phyloP scores from a whole-genome alignment of 768 basidiomycete species.

The Hydnomerulius pinastri region DNA sequence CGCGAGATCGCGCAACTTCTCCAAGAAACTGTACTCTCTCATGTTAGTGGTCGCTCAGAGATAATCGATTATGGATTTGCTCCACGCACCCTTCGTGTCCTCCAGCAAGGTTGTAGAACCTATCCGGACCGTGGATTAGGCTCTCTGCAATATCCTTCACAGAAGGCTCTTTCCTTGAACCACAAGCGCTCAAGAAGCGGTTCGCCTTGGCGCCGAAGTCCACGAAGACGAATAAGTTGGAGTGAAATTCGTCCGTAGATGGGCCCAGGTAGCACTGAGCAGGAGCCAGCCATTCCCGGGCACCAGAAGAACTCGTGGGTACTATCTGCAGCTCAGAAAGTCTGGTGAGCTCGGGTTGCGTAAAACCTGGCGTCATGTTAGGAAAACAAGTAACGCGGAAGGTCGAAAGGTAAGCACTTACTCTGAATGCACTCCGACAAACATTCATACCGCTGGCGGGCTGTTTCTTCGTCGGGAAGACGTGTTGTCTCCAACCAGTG shows the following conservation, averaged over 20 bases:
- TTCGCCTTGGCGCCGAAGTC: constrained; percentile 82
- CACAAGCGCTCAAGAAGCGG: constrained; percentile 77
- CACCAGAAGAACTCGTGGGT: constrained; percentile 42
- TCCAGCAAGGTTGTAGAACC: constrained; percentile 69
- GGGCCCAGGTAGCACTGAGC: constrained; percentile 65
- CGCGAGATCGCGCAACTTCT: constrained; percentile 79
- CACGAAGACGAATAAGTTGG: constrained; percentile 79
- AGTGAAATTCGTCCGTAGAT: constrained; percentile 55
- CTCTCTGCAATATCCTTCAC: constrained; percentile 74
- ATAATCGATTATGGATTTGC: background rate
- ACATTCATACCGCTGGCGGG: constrained; percentile 60
- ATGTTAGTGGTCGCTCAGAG: background rate
- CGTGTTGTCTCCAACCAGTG: constrained; percentile 54
- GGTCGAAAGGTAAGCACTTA: constrained; percentile 26
- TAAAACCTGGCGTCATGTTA: constrained; percentile 50
- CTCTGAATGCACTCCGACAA: constrained; percentile 59
- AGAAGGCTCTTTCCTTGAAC: constrained; percentile 79
- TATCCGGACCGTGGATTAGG: constrained; percentile 60
- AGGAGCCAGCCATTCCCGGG: constrained; percentile 48
- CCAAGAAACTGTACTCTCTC: constrained; percentile 59
- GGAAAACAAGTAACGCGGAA: background rate
- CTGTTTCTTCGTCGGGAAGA: constrained; percentile 51
- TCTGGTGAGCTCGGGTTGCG: constrained; percentile 46
- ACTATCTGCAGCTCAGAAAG: constrained; percentile 62
- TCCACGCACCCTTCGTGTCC: constrained; percentile 59